phyloP scores from a whole-genome alignment of 2,329 filamentous ascomycete species.

The Cercospora citrullina region DNA sequence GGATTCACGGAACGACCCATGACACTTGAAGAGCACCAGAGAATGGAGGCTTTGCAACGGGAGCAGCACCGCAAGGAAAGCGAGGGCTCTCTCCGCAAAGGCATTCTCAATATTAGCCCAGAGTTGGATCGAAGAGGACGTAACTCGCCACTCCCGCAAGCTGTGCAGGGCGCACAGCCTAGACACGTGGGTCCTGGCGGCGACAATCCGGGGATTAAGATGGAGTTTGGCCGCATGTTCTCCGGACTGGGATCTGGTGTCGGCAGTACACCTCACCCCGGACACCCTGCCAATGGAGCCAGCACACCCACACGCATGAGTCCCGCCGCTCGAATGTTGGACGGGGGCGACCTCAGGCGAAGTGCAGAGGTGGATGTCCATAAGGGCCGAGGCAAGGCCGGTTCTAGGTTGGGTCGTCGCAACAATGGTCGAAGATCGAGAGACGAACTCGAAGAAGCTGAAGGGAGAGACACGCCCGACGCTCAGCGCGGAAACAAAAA shows the following conservation, averaged over 20 bases:
- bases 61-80: constrained; percentile 47
- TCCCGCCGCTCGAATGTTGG: constrained; percentile 33
- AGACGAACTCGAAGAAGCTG: constrained; percentile 69
- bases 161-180: constrained; percentile 86
- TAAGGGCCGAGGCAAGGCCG: constrained; percentile 43
- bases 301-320: constrained; percentile 53
- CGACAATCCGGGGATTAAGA: constrained; percentile 82
- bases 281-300: constrained; percentile 51
- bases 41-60: constrained; percentile 53
- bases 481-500: constrained; percentile 67
- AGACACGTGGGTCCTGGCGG: constrained; percentile 75
- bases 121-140: constrained; percentile 81
- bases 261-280: constrained; percentile 52
- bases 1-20: constrained; percentile 42
- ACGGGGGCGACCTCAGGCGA: constrained; percentile 33
- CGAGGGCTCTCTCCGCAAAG: constrained; percentile 52
- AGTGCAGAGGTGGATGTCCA: constrained; percentile 30
- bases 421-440: constrained; percentile 65
- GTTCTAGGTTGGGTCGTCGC: constrained; percentile 50
- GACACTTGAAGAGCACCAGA: constrained; percentile 39
- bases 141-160: constrained; percentile 85
- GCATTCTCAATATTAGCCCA: constrained; percentile 68
- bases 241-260: constrained; percentile 80
- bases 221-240: constrained; percentile 92
- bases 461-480: constrained; percentile 41